Evolutionary conservation across 73 alveolate genomes (phyloP).

Genomic region (Paramecium biaurelia): DNA sequence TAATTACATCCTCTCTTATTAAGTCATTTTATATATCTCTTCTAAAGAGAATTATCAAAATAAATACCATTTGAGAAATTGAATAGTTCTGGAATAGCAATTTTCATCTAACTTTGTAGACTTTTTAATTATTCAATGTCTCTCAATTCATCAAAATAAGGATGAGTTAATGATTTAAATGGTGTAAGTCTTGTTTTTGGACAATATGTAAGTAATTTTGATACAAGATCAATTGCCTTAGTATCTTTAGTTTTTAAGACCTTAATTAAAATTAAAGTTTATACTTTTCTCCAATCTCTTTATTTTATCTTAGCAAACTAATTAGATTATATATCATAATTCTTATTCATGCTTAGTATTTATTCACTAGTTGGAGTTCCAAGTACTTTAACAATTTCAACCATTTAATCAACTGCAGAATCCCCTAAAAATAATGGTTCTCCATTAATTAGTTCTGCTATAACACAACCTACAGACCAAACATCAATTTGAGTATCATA

Average conservation of each 20-base stretch:
- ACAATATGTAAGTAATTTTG: conserved; percentile 73
- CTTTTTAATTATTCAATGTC: conserved; percentile 18
- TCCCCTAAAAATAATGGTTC: conserved; percentile 85
- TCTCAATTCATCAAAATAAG: conserved; percentile 84
- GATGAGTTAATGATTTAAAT: conserved; percentile 73
- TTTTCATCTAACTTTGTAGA: not conserved
- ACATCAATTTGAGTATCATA: conserved; percentile 75
- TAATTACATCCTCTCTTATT: not conserved
- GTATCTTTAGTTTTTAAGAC: conserved; percentile 63
- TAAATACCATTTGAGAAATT: conserved; percentile 45
- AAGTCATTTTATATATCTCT: not conserved
- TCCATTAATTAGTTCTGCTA: conserved; percentile 75
- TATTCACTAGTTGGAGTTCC: conserved; percentile 85
- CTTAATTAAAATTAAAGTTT: not conserved
- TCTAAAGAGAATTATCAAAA: not conserved
- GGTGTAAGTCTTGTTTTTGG: conserved; percentile 75
- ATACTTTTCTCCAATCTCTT: conserved; percentile 55
- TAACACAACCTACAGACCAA: conserved; percentile 79
- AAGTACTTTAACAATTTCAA: conserved; percentile 82
- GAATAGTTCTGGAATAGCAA: not conserved
- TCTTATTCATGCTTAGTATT: conserved; percentile 75
- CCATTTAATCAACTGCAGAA: conserved; percentile 79
- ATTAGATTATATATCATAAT: conserved; percentile 44
- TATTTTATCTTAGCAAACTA: not conserved
- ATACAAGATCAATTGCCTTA: conserved; percentile 71